Conservation (phyloP, 2,329 filamentous ascomycete genomes). For the Fusarium sp. region DNA sequence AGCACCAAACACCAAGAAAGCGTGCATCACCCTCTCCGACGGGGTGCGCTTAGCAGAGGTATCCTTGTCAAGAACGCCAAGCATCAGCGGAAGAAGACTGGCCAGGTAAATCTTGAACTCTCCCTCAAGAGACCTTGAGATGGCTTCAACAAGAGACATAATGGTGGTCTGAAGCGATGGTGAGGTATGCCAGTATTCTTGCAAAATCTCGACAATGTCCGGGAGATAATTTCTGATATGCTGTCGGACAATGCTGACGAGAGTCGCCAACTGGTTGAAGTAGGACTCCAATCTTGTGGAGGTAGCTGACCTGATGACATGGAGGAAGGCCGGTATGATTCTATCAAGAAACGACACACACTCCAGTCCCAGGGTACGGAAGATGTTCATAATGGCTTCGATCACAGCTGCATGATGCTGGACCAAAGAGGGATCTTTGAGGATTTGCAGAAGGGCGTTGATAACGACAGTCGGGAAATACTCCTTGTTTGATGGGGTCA, state of each 20-base stretch:
- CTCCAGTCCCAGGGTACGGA: slow-evolving; percentile 93
- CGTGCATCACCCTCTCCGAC: slow-evolving; percentile 90
- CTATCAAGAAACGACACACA: slow-evolving; percentile 94
- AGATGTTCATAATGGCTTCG: slow-evolving; percentile 98
- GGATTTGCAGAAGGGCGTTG: slow-evolving; percentile 88
- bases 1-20: slow-evolving; percentile 93
- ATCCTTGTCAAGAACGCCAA: slow-evolving; percentile 91
- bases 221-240: slow-evolving; percentile 92
- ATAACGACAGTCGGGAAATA: slow-evolving; percentile 99
- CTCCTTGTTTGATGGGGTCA: slow-evolving; percentile 96
- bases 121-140: slow-evolving; percentile 90
- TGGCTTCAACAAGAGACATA: slow-evolving; percentile 88
- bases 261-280: slow-evolving; percentile 92
- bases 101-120: slow-evolving; percentile 98
- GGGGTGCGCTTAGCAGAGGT: slow-evolving; percentile 75
- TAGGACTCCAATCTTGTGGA: slow-evolving; percentile 86
- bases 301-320: slow-evolving; percentile 84
- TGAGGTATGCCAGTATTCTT: slow-evolving; percentile 88
- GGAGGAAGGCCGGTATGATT: slow-evolving; percentile 92
- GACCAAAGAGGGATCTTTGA: slow-evolving; percentile 87
- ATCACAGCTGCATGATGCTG: slow-evolving; percentile 94
- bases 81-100: slow-evolving; percentile 87
- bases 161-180: slow-evolving; percentile 89
- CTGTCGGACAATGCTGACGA: slow-evolving; percentile 94
- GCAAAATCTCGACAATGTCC: slow-evolving; percentile 83